Evolutionary conservation across 73 alveolate species (phyloP).

Genomic region (Tetrahymena malaccensis): DNA sequence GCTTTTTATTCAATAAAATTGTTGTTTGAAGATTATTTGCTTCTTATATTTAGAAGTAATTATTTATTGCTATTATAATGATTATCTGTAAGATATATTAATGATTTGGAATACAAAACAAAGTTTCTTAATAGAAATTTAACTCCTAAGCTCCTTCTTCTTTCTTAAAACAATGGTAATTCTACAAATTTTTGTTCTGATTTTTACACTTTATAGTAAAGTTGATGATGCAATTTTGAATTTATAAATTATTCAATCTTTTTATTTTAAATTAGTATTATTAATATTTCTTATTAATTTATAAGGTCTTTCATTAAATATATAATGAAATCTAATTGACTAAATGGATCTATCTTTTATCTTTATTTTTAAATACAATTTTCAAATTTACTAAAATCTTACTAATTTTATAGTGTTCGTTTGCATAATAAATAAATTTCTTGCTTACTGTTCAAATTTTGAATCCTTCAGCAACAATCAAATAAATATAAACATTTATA

Average conservation of each 20-base stretch:
- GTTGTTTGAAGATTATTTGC: neutral
- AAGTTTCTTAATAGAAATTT: neutral
- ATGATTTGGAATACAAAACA: neutral
- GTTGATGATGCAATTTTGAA: no score
- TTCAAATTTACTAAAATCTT: neutral
- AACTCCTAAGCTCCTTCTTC: neutral
- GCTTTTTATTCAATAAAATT: neutral
- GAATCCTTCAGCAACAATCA: neutral
- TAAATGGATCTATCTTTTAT: neutral
- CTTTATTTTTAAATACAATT: neutral
- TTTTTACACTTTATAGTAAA: no score
- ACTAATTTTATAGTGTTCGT: neutral
- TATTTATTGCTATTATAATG: no score
- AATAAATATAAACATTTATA: no score
- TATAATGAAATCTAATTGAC: no score
- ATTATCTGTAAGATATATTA: neutral
- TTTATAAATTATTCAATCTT: no score
- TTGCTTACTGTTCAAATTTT: neutral
- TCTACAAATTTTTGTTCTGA: neutral
- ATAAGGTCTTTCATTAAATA: neutral
- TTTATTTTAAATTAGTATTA: neutral
- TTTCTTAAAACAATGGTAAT: neutral
- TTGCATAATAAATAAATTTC: neutral
- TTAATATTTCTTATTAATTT: no score
- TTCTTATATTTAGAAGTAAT: neutral